Percentiles rank a stretch among this genome's conserved stretches.
phyloP scores from a whole-genome alignment of 192 early-diverging fungal genomes.

The Pilaira anomala region DNA sequence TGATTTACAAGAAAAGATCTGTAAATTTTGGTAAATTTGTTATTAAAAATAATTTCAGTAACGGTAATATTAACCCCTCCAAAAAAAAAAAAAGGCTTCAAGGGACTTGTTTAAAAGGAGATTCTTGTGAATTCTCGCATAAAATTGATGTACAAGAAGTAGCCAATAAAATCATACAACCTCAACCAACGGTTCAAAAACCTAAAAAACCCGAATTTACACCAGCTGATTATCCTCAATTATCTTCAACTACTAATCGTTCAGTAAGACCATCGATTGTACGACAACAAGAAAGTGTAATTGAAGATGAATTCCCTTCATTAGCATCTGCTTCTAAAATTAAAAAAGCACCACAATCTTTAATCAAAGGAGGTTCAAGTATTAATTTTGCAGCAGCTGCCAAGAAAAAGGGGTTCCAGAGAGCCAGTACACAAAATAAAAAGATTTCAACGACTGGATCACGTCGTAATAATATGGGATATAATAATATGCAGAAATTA shows the following conservation, averaged over 20 bases:
- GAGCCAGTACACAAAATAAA: conserved; percentile 20
- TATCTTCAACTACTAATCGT: neutral
- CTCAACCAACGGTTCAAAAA: neutral
- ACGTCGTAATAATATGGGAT: neutral
- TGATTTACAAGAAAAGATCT: conserved; percentile 49
- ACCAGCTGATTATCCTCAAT: conserved; percentile 10
- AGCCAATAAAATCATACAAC: conserved; percentile 7
- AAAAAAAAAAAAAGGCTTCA: conserved; percentile 39
- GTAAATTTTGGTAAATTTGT: conserved; percentile 54
- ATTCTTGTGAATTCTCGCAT: conserved; percentile 51
- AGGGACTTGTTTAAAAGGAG: conserved; percentile 50
- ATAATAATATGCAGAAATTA: neutral
- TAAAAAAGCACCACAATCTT: neutral
- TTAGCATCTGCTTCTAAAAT: conserved; percentile 6
- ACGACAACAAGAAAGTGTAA: conserved; percentile 4
- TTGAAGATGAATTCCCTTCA: conserved; percentile 16
- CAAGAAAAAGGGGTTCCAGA: conserved; percentile 31
- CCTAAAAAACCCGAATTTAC: neutral
- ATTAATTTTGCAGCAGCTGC: conserved; percentile 37
- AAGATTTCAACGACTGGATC: neutral
- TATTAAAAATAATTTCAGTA: neutral
- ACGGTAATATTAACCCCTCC: neutral
- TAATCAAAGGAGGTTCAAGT: conserved; percentile 18
- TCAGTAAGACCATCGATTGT: too few species aligned
- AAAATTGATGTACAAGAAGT: conserved; percentile 37